Conservation (phyloP, 1,284 basidiomycete species). For the Ceratobasidium sp. region DNA sequence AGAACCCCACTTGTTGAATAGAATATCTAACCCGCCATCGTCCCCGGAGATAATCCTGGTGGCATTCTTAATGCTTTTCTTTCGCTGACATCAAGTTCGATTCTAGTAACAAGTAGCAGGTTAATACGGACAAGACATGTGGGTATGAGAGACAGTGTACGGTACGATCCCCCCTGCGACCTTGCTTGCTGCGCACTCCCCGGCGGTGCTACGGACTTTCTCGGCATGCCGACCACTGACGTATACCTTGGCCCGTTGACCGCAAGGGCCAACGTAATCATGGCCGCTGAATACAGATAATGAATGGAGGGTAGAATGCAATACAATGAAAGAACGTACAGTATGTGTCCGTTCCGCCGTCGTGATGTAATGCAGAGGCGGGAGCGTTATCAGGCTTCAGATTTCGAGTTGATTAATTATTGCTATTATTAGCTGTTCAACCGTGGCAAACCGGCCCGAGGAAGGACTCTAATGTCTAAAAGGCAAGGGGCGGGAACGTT, state of each 20-base stretch:
- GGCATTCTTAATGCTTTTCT: slow-evolving; percentile 69
- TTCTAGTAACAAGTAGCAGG: slow-evolving; percentile 55
- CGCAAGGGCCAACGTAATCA: slow-evolving; percentile 79
- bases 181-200: slow-evolving; percentile 47
- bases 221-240: slow-evolving; percentile 74
- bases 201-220: slow-evolving; percentile 66
- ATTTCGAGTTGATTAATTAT: too few species aligned
- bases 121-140: background rate
- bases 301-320: background rate
- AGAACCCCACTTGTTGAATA: slow-evolving; percentile 77
- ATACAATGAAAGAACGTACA: background rate
- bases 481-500: too few species aligned
- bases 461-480: too few species aligned
- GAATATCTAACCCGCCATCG: slow-evolving; percentile 78
- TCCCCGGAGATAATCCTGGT: slow-evolving; percentile 63
- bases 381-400: too few species aligned
- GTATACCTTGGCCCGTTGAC: slow-evolving; percentile 88
- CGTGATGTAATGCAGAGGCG: too few species aligned
- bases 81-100: slow-evolving; percentile 77
- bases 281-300: slow-evolving; percentile 58
- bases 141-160: slow-evolving; percentile 58
- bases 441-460: too few species aligned
- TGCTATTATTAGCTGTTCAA: too few species aligned
- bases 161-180: slow-evolving; percentile 62
- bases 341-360: slow-evolving; percentile 46